Percentiles rank a stretch among this genome's conserved stretches.
Conservation (phyloP, 768 basidiomycete species). For the Trametes maxima region DNA sequence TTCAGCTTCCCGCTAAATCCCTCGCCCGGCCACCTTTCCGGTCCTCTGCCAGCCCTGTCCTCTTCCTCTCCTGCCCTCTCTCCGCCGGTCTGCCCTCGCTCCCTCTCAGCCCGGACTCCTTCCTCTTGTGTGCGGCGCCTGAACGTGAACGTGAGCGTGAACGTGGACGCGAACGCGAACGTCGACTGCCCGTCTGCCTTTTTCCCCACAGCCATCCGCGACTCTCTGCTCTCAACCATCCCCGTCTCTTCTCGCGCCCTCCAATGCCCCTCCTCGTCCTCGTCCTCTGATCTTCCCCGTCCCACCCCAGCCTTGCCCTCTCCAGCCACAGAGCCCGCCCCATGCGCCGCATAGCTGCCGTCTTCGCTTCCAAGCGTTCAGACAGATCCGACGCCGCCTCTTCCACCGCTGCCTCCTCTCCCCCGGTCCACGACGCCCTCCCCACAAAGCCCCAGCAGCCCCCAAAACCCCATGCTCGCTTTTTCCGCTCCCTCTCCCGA, state of each 20-base stretch:
- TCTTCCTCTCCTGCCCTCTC: conserved; percentile 12
- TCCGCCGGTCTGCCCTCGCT: conserved; percentile 12
- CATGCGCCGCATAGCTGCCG: conserved; percentile 47
- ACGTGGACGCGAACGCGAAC: too few species aligned
- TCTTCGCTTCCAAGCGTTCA: conserved; percentile 47
- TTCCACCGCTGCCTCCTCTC: conserved; percentile 23
- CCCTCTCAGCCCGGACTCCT: neutral
- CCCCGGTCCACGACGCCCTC: conserved; percentile 9
- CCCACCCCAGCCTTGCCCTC: neutral
- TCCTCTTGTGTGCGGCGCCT: too few species aligned
- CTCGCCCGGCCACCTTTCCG: conserved; percentile 13
- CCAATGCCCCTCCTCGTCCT: conserved; percentile 17
- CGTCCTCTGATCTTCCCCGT: conserved; percentile 16
- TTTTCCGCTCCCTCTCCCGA: conserved; percentile 31
- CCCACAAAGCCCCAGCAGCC: conserved; percentile 5
- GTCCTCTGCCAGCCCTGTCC: conserved; percentile 6
- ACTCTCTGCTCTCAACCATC: too few species aligned
- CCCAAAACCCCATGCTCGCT: conserved; percentile 23
- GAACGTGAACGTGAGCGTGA: too few species aligned
- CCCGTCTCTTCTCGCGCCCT: conserved; percentile 9
- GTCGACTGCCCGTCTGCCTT: neutral
- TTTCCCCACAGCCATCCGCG: conserved; percentile 1
- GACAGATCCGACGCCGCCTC: conserved; percentile 42
- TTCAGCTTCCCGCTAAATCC: conserved; percentile 16
- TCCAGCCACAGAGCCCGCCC: neutral